Evolutionary conservation across 768 basidiomycete species (phyloP), one percentile per base, ranked within the genome.

Genomic region (Rhizopogon vinicolor): DNA sequence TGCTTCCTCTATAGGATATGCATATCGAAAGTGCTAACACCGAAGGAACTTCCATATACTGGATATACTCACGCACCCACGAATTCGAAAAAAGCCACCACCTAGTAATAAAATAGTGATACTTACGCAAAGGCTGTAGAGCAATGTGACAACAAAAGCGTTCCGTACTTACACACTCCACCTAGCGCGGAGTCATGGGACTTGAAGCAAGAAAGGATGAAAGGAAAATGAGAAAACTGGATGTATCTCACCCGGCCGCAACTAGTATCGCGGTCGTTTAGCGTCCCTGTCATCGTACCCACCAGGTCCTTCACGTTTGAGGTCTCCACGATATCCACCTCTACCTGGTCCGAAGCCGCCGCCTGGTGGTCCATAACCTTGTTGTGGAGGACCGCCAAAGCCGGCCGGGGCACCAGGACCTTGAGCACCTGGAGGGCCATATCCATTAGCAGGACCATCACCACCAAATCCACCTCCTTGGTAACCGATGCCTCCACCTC

Each of bases 191-290:
- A 54, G 61, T 56, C 61, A 40, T 58, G 43, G 19, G 56, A 60
- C 65, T 66, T 62, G 68, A 68, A 59, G 60, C 57, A 59, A 56
- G 52, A 68, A 33, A 63, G 54, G 43, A 58, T 60, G 41, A 57
- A 41, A 57, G 58, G 31, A 66, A 63, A 58, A 65, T 56, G 54
- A 63, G 65, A 45, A 51, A 68, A 58, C 60, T 57, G 61, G 57
- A 55, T 52, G 62, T 64, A 61, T 73, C 65, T 63, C 67, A 68
- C 67, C 65, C 66, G 62, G 69, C 67, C 68, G 64, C 70, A 65
- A 61, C 79, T 83, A 92, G 72, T 89, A 91, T 66, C 91, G 82
- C 65, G 87, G 85, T 66, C 91, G 86, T 73, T 93, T 93, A 35
- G 78, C 64, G 61, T 91, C 90, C 61, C 90, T 82, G 70, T 92